Conservation (phyloP, 768 basidiomycete species). For the Pleurotus tuber-regium region DNA sequence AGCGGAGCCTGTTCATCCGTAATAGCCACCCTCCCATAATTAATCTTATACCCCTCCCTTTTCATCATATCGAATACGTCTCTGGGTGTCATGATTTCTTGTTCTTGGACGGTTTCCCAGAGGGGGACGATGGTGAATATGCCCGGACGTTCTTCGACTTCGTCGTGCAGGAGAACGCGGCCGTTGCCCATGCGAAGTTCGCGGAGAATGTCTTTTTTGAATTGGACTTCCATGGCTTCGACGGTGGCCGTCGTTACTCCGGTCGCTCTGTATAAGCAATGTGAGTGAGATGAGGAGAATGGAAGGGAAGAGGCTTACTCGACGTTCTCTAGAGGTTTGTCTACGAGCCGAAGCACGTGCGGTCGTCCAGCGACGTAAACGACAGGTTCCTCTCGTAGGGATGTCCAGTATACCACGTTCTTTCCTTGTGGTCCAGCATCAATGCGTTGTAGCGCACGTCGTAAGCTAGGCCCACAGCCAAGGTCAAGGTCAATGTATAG, state of each 20-base stretch:
- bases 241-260: conserved; percentile 90
- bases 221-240: conserved; percentile 83
- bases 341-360: conserved; percentile 86
- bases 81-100: conserved; percentile 84
- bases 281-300: not conserved
- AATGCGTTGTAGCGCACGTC: conserved; percentile 74
- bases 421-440: conserved; percentile 76
- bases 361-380: conserved; percentile 84
- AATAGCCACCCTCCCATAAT: conserved; percentile 88
- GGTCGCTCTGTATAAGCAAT: conserved; percentile 63
- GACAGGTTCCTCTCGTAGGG: conserved; percentile 94
- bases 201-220: conserved; percentile 84
- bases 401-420: conserved; percentile 90
- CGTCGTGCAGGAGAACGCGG: conserved; percentile 89
- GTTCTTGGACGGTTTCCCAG: conserved; percentile 84
- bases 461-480: conserved; percentile 48
- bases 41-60: conserved; percentile 80
- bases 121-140: conserved; percentile 89
- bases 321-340: conserved; percentile 90
- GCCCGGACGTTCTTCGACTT: conserved; percentile 91
- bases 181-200: conserved; percentile 76
- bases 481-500: not conserved
- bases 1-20: conserved; percentile 97
- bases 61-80: conserved; percentile 77
- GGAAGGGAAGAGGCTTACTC: conserved; percentile 56